These are phyloP conservation scores for Pseudomassariella vexata DNA, from an alignment of 2,329 filamentous ascomycete species.

Conservation along the genomic window DNA sequence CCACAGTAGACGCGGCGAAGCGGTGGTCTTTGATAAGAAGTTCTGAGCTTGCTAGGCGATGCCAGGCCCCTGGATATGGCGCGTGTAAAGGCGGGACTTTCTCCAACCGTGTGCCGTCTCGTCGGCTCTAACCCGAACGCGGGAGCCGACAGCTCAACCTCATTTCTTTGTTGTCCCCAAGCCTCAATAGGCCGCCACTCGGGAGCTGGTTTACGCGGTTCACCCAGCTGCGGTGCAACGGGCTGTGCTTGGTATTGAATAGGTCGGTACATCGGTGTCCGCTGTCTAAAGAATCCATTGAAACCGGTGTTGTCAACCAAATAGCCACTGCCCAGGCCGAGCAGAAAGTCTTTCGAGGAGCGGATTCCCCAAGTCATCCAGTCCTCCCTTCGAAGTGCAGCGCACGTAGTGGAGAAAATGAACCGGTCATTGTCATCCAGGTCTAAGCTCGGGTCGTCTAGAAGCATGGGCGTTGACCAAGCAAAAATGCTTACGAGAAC, in stretches of 20 bases:
- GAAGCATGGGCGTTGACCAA: constrained; percentile 34
- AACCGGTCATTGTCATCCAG: constrained; percentile 39
- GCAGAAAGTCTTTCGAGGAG: constrained; percentile 44
- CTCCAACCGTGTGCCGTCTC: constrained; percentile 41
- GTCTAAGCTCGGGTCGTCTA: constrained; percentile 36
- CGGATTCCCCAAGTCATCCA: constrained; percentile 41
- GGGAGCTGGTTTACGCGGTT: constrained; percentile 29
- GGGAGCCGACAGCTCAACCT: constrained; percentile 17
- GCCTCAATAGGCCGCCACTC: constrained; percentile 34
- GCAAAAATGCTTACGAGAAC: constrained; percentile 44
- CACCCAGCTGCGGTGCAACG: constrained; percentile 24
- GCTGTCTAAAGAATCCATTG: constrained; percentile 36
- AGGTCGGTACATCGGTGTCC: constrained; percentile 25
- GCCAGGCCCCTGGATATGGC: constrained; percentile 32
- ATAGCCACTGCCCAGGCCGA: constrained; percentile 40
- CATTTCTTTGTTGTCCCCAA: constrained; percentile 25
- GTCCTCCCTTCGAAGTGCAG: constrained; percentile 38
- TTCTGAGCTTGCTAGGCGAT: constrained; percentile 35
- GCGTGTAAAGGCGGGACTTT: constrained; percentile 35
- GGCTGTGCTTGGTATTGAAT: constrained; percentile 26
- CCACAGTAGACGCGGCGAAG: constrained; percentile 71
- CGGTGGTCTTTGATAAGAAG: constrained; percentile 47
- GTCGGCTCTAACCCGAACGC: constrained; percentile 21
- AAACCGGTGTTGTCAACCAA: constrained; percentile 27
- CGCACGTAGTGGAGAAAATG: constrained; percentile 35